Percentiles rank a stretch among this genome's conserved stretches.
phyloP scores from a whole-genome alignment of 805 yeast species.

The Wickerhamiella alocasiicola region DNA sequence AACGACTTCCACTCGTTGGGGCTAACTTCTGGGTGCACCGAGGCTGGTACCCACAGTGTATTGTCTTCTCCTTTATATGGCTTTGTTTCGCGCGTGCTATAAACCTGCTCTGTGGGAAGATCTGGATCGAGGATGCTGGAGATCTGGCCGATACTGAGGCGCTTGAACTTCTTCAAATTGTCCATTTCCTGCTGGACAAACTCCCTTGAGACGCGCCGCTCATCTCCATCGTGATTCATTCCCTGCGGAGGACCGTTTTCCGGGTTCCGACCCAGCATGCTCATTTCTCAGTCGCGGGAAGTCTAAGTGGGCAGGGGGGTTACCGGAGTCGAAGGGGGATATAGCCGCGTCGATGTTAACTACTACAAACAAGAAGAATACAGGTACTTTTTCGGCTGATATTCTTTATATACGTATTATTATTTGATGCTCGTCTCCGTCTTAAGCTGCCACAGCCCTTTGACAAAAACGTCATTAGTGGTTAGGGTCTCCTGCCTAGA shows the following conservation, averaged over 20 bases:
- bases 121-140: conserved; percentile 31
- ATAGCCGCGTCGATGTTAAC: neutral
- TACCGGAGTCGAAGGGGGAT: neutral
- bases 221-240: neutral
- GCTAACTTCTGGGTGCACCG: conserved; percentile 84
- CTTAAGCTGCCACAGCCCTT: neutral
- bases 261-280: neutral
- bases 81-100: neutral
- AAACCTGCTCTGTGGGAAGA: conserved; percentile 21
- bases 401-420: too few relatives aligned
- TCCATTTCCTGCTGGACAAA: conserved; percentile 32
- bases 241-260: neutral
- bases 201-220: conserved; percentile 1
- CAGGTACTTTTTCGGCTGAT: too few relatives aligned
- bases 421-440: neutral
- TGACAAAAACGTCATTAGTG: conserved; percentile 1
- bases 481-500: conserved; percentile 4
- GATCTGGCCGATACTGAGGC: conserved; percentile 30
- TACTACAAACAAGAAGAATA: too few relatives aligned
- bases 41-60: conserved; percentile 91
- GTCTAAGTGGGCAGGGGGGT: neutral
- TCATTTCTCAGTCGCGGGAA: neutral
- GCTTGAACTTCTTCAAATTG: conserved; percentile 30
- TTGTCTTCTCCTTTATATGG: conserved; percentile 19
- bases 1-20: conserved; percentile 58